Percentiles rank a stretch among this genome's conserved stretches.
phyloP scores from a whole-genome alignment of 1,284 basidiomycete genomes.

The Malassezia pachydermatis region DNA sequence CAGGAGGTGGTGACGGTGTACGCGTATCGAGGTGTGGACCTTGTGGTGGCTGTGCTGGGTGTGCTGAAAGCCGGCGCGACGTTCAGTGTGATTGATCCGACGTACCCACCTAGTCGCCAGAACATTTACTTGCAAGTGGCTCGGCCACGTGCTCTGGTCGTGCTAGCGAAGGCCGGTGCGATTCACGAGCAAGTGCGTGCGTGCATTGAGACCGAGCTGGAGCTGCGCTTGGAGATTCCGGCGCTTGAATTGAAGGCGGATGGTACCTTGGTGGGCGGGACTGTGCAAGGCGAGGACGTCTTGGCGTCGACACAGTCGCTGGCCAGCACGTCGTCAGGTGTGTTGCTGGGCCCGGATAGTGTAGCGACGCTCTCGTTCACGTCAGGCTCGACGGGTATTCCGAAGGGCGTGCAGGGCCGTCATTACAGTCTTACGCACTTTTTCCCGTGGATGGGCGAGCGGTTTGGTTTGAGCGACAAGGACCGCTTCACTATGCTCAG shows the following conservation, averaged over 20 bases:
- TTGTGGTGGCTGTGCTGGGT: slow-evolving; percentile 93
- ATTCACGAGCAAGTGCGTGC: slow-evolving; percentile 74
- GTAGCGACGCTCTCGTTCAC: slow-evolving; percentile 93
- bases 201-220: slow-evolving; percentile 68
- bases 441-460: slow-evolving; percentile 97
- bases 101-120: slow-evolving; percentile 87
- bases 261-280: slow-evolving; percentile 58
- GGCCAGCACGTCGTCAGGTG: slow-evolving; percentile 54
- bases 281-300: slow-evolving; percentile 48
- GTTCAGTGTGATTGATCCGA: slow-evolving; percentile 96
- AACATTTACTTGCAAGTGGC: slow-evolving; percentile 92
- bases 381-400: slow-evolving; percentile 92
- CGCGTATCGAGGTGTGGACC: slow-evolving; percentile 87
- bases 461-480: slow-evolving; percentile 64
- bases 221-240: slow-evolving; percentile 82
- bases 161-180: slow-evolving; percentile 79
- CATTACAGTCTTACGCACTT: slow-evolving; percentile 97
- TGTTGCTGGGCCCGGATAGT: slow-evolving; percentile 84
- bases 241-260: slow-evolving; percentile 66
- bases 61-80: slow-evolving; percentile 92
- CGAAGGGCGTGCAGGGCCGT: slow-evolving; percentile 89
- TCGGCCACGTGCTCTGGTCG: slow-evolving; percentile 79
- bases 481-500: slow-evolving; percentile 97
- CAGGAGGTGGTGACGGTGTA: slow-evolving; percentile 99
- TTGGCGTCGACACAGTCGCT: slow-evolving; percentile 54